Percentiles rank a stretch among this genome's conserved stretches.
These are phyloP conservation scores for Juncus effusus DNA, from an alignment of 176 grass and related monocot species.

Conservation along the genomic window DNA sequence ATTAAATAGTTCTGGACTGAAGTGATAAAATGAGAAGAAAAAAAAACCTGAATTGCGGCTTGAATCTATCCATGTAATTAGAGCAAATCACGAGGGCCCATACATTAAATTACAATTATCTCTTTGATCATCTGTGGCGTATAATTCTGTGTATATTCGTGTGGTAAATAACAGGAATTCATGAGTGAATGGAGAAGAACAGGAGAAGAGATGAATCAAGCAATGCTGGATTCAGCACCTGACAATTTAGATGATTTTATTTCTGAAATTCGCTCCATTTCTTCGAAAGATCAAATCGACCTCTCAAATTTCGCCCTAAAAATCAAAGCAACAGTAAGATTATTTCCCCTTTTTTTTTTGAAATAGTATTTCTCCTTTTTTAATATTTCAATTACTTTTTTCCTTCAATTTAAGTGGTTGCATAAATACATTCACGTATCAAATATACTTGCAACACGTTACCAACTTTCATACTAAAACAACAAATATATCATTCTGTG, in stretches of 20 bases:
- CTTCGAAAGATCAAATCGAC: slow-evolving; percentile 52
- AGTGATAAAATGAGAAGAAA: slow-evolving; percentile 10
- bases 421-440: no score
- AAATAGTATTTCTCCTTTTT: background rate
- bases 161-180: slow-evolving; percentile 45
- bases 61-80: slow-evolving; percentile 8
- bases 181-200: slow-evolving; percentile 59
- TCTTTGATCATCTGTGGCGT: slow-evolving; percentile 2
- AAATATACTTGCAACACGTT: no score
- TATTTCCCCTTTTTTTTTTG: background rate
- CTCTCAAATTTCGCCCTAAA: slow-evolving; percentile 38
- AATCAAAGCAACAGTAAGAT: slow-evolving; percentile 46
- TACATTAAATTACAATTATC: background rate
- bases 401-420: no score
- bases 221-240: slow-evolving; percentile 61
- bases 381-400: no score
- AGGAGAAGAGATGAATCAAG: slow-evolving; percentile 46
- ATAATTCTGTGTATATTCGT: background rate
- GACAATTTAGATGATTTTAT: slow-evolving; percentile 66
- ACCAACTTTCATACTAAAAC: no score
- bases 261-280: slow-evolving; percentile 52
- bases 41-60: slow-evolving; percentile 28
- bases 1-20: slow-evolving; percentile 14
- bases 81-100: slow-evolving; percentile 8
- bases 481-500: no score